phyloP scores from a whole-genome alignment of 192 early-diverging fungal genomes.

The Entomortierella chlamydospora region DNA sequence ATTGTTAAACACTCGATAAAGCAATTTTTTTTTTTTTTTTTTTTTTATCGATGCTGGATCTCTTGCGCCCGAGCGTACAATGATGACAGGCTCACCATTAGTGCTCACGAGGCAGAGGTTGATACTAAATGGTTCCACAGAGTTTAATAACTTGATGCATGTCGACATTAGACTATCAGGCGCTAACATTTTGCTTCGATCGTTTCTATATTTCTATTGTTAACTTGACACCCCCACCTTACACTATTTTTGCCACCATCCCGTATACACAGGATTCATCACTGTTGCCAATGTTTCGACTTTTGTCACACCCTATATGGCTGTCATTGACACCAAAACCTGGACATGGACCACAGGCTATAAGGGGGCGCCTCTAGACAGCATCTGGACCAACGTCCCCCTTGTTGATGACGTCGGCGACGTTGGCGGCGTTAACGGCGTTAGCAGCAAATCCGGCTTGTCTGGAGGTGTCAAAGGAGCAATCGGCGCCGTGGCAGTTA shows the following conservation, averaged over 20 bases:
- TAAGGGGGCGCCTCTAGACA: conserved; percentile 20
- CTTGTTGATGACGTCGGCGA: no score
- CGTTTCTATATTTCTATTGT: no score
- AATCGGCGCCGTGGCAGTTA: conserved; percentile 23
- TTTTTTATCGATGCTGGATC: neutral
- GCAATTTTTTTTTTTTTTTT: neutral
- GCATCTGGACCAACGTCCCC: conserved; percentile 14
- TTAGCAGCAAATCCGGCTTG: conserved; percentile 2
- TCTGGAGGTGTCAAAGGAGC: conserved; percentile 42
- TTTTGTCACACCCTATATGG: conserved; percentile 25
- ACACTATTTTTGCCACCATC: no score
- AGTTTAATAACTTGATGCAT: neutral
- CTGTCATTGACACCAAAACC: conserved; percentile 29
- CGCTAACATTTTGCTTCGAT: neutral
- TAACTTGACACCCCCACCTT: no score
- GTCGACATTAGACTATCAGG: neutral
- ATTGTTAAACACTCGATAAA: neutral
- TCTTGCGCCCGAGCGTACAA: neutral
- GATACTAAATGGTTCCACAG: neutral
- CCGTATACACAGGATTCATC: conserved; percentile 15
- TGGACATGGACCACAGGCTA: conserved; percentile 34
- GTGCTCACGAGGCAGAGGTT: neutral
- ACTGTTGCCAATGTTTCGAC: neutral
- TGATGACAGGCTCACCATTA: neutral
- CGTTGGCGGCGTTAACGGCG: no score